Percentiles rank a stretch among this genome's conserved stretches.
Evolutionary conservation across 2,329 filamentous ascomycete genomes (phyloP).

Genomic region (Sporothrix globosa): DNA sequence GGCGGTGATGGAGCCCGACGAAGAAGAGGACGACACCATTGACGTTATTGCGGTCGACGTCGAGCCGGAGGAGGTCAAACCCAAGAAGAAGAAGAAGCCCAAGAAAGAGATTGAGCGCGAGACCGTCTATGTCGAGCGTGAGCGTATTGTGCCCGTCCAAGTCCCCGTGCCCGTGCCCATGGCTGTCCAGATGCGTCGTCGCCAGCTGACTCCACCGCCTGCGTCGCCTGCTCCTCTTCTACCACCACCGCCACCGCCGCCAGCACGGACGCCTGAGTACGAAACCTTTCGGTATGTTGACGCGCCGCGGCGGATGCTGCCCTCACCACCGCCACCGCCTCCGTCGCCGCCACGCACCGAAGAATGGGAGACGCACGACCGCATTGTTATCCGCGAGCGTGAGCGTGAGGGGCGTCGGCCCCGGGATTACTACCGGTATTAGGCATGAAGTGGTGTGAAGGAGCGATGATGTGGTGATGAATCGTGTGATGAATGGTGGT

Average conservation of each 20-base stretch:
- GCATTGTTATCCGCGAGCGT: constrained; percentile 41
- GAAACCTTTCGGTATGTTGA: constrained; percentile 60
- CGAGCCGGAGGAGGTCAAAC: constrained; percentile 40
- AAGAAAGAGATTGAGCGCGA: constrained; percentile 41
- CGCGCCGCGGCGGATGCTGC: constrained; percentile 48
- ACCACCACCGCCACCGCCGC: constrained; percentile 22
- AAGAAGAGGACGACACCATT: constrained; percentile 42
- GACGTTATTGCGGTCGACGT: constrained; percentile 52
- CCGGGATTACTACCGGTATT: constrained; percentile 42
- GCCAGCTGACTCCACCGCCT: not conserved
- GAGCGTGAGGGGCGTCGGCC: constrained; percentile 42
- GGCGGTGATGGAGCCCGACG: constrained; percentile 40
- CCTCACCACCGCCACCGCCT: constrained; percentile 39
- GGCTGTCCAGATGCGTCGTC: constrained; percentile 23
- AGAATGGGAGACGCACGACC: constrained; percentile 41
- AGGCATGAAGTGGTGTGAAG: not conserved
- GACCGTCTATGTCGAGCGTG: constrained; percentile 43
- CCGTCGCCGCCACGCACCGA: constrained; percentile 42
- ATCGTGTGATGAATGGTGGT: not conserved
- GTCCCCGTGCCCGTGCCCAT: constrained; percentile 25
- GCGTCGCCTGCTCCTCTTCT: not conserved
- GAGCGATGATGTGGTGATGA: not conserved
- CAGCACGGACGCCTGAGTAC: constrained; percentile 43
- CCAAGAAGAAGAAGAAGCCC: constrained; percentile 32
- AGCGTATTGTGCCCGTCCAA: constrained; percentile 50